Evolutionary conservation across 2,329 filamentous ascomycete genomes (phyloP).

Genomic region (Monosporascus sp.): DNA sequence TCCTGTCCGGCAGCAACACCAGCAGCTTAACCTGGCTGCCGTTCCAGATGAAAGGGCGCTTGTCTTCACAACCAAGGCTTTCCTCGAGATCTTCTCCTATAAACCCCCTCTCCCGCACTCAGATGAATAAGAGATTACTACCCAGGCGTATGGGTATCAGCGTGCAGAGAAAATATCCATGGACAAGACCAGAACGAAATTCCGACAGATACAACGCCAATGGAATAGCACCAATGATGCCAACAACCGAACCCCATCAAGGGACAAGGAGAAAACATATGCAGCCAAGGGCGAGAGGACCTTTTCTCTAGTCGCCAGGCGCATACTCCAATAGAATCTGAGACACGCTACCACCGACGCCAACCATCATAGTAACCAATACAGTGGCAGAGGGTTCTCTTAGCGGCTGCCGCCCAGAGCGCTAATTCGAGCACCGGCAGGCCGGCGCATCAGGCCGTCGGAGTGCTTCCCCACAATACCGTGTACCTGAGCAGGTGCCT

Average conservation of each 20-base stretch:
- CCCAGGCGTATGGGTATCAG: too few species aligned
- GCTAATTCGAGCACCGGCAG: constrained; percentile 59
- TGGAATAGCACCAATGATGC: background rate
- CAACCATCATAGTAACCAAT: constrained; percentile 6
- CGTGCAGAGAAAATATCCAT: too few species aligned
- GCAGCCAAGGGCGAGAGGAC: background rate
- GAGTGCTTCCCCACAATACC: constrained; percentile 52
- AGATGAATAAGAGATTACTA: too few species aligned
- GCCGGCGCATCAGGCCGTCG: constrained; percentile 53
- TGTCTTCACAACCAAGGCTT: too few species aligned
- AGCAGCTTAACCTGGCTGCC: too few species aligned
- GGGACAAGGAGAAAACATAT: constrained; percentile 4
- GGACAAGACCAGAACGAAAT: too few species aligned
- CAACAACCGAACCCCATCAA: background rate
- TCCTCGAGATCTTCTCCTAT: too few species aligned
- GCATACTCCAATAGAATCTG: background rate
- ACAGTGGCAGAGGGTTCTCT: constrained; percentile 8
- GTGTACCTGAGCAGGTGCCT: constrained; percentile 42
- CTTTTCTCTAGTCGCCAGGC: background rate
- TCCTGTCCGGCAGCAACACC: too few species aligned
- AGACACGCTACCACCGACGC: constrained; percentile 14
- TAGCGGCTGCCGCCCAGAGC: constrained; percentile 52
- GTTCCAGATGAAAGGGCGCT: too few species aligned
- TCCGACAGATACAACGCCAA: too few species aligned
- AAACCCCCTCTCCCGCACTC: too few species aligned